Evolutionary conservation across 2,329 filamentous ascomycete genomes (phyloP), one percentile per base, ranked within the genome.

Genomic region (Fusarium sp.): DNA sequence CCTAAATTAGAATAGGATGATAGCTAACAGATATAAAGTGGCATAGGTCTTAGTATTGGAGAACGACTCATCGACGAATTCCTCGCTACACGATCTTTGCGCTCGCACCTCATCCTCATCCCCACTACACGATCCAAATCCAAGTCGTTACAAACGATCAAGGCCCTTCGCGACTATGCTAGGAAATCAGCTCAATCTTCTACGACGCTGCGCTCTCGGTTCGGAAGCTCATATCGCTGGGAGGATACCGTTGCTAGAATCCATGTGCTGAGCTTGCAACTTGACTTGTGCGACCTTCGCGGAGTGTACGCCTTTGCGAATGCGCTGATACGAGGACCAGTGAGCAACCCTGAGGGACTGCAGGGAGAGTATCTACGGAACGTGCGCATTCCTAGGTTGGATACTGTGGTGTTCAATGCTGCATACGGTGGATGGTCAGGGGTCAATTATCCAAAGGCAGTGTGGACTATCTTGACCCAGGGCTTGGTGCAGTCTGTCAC

Each of bases 21-120:
- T 15, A 42, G n/a, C 66, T 74, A 44, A 74, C 42, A 23, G 42
- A 18, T 42, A 33, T 29, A 44, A 79, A 98, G 95, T 77, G 95
- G 95, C 64, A 89, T 98, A 43, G 95, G 95, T 43, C 92, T 95
- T 74, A 91, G 91, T 57, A 94, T 93, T 71, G 92, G 92, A 77
- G 89, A 92, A 76, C 92, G 93, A 64, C 85, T 97, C 58, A 95
- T 97, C 73, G 93, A 97, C 82, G 93, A 97, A 75, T 98, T 97
- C 83, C 88, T 97, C 63, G 82, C 84, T 62, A 88, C 88, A 15
- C 89, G 89, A 35, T 88, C 91, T 29, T 83, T 88, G 48, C 84
- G 85, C 29, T 86, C 92, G 59, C 89, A 91, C 74, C 88, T 98
- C 43, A 87, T 93, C 71, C 85, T 98, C 56, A 89, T 98, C 68